Conservation (phyloP, 1,284 basidiomycete genomes). For the Bjerkandera adusta region DNA sequence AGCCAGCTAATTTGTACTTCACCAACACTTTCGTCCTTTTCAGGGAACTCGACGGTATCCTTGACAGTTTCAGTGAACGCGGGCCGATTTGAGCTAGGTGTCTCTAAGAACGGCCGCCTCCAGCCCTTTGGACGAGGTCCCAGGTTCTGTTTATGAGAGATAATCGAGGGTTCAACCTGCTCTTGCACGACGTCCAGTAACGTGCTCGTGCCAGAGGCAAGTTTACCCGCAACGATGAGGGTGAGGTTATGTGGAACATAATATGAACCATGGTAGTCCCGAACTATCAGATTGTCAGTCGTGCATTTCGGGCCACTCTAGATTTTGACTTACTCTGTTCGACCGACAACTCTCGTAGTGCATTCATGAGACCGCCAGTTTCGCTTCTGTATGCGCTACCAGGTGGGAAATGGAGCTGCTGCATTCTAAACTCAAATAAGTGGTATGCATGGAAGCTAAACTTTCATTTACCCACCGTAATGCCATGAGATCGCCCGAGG, state of each 20-base stretch:
- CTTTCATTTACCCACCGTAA: constrained; percentile 54
- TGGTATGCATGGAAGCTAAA: constrained; percentile 1
- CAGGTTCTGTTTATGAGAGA: constrained; percentile 68
- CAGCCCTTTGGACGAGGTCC: constrained; percentile 75
- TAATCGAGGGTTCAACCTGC: constrained; percentile 79
- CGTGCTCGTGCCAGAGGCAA: constrained; percentile 67
- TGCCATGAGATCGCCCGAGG: constrained; percentile 87
- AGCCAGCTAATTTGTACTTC: constrained; percentile 83
- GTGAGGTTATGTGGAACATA: constrained; percentile 96
- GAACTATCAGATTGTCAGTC: constrained; percentile 51
- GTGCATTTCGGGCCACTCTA: not conserved
- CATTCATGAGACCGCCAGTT: constrained; percentile 95
- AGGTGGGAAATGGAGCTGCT: constrained; percentile 78
- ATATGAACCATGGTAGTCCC: constrained; percentile 87
- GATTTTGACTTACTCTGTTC: constrained; percentile 73
- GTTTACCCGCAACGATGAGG: constrained; percentile 79
- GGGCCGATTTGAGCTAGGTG: constrained; percentile 65
- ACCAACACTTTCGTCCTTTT: constrained; percentile 94
- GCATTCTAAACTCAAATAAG: constrained; percentile 49
- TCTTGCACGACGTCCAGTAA: constrained; percentile 78
- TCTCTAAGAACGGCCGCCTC: constrained; percentile 95
- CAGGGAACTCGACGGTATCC: constrained; percentile 90
- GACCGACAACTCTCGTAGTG: constrained; percentile 81
- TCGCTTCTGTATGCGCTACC: constrained; percentile 93
- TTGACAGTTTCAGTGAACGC: constrained; percentile 55